Evolutionary conservation across 306 rosid genomes (phyloP).

Genomic region (Pueraria montana): DNA sequence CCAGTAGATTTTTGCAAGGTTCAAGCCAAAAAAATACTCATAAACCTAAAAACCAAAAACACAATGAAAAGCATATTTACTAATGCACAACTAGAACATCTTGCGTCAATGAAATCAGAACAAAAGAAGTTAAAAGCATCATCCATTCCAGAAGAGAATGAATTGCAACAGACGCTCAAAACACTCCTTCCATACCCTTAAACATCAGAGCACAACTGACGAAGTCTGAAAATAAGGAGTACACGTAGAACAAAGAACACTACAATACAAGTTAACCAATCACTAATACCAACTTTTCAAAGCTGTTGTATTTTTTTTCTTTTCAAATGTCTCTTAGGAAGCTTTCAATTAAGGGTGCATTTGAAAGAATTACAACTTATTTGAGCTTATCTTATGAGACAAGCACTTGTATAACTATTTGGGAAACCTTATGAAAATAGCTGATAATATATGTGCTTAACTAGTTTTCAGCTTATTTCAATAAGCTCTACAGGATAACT

Average conservation of each 20-base stretch:
- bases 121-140: neutral
- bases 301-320: neutral
- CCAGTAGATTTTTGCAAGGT: neutral
- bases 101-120: neutral
- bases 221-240: slow-evolving; percentile 9
- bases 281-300: neutral
- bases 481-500: neutral
- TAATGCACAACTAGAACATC: neutral
- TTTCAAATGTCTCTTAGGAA: neutral
- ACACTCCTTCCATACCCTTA: slow-evolving; percentile 20
- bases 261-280: neutral
- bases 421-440: neutral
- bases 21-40: slow-evolving; percentile 32
- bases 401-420: neutral
- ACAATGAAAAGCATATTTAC: slow-evolving; percentile 20
- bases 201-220: neutral
- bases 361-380: neutral
- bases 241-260: slow-evolving; percentile 1
- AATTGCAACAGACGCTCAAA: slow-evolving; percentile 24
- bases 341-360: neutral
- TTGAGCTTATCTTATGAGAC: neutral
- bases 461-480: neutral
- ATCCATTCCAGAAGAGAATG: neutral
- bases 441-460: neutral
- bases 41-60: neutral